Evolutionary conservation across 2,329 filamentous ascomycete species (phyloP).

Genomic region (Neofusicoccum parvum): DNA sequence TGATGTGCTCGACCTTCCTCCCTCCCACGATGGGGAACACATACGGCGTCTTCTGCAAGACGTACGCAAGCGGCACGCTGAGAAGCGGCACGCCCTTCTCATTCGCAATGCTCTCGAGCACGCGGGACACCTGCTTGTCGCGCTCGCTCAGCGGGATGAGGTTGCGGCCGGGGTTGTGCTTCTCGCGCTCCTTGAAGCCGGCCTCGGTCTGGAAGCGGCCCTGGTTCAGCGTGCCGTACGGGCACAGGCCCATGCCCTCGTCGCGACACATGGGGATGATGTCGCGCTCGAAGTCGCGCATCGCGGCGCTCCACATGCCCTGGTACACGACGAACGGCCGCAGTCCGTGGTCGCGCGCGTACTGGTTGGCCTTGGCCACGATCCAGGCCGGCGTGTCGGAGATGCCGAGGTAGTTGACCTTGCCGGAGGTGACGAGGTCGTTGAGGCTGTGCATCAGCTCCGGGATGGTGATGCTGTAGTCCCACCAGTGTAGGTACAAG

Average conservation of each 20-base stretch:
- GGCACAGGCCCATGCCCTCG: conserved; percentile 48
- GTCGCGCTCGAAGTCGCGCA: conserved; percentile 49
- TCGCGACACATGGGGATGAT: conserved; percentile 48
- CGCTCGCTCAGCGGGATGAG: conserved; percentile 44
- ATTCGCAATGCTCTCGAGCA: conserved; percentile 64
- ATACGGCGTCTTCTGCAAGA: conserved; percentile 70
- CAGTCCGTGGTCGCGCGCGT: conserved; percentile 45
- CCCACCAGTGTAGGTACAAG: conserved; percentile 45
- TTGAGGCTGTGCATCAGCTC: conserved; percentile 50
- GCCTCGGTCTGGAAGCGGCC: conserved; percentile 48
- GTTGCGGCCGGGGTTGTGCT: conserved; percentile 42
- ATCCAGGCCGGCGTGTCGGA: conserved; percentile 49
- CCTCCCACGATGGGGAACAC: conserved; percentile 75
- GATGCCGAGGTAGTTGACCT: conserved; percentile 50
- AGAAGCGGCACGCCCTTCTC: conserved; percentile 49
- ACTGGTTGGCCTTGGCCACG: conserved; percentile 31
- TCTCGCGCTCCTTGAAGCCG: conserved; percentile 35
- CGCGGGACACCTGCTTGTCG: conserved; percentile 56
- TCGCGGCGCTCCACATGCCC: conserved; percentile 45
- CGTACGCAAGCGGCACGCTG: conserved; percentile 69
- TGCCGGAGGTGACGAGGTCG: conserved; percentile 42
- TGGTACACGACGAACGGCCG: conserved; percentile 45
- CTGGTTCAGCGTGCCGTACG: conserved; percentile 56
- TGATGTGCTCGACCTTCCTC: conserved; percentile 68
- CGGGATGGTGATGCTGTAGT: conserved; percentile 44